Conservation (phyloP, 1,284 basidiomycete species). For the Phlebopus sp. region DNA sequence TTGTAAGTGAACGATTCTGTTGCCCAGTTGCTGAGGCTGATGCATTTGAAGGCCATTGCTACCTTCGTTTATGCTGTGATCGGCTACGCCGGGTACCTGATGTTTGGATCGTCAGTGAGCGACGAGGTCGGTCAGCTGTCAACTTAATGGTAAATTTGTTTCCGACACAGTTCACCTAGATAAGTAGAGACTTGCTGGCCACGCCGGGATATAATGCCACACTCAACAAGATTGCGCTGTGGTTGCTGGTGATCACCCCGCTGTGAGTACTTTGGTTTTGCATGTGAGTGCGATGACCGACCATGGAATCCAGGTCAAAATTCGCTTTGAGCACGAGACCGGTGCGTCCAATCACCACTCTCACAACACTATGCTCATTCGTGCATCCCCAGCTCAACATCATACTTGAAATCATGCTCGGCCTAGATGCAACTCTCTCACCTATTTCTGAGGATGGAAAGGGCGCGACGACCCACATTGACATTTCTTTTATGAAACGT, state of each 20-base stretch:
- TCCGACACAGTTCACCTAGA: slow-evolving; percentile 40
- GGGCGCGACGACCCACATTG: slow-evolving; percentile 15
- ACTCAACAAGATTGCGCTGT: slow-evolving; percentile 79
- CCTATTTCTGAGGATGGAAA: slow-evolving; percentile 38
- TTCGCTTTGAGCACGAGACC: slow-evolving; percentile 86
- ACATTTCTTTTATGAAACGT: slow-evolving; percentile 34
- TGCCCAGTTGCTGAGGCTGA: slow-evolving; percentile 6
- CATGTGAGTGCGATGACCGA: slow-evolving; percentile 6
- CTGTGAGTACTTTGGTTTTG: slow-evolving; percentile 45
- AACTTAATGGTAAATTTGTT: not conserved
- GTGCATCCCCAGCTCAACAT: slow-evolving; percentile 60
- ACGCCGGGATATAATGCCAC: slow-evolving; percentile 73
- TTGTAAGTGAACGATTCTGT: slow-evolving; percentile 42
- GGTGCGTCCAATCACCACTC: slow-evolving; percentile 41
- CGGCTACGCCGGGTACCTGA: slow-evolving; percentile 85
- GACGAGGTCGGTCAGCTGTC: slow-evolving; percentile 65
- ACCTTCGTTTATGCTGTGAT: slow-evolving; percentile 79
- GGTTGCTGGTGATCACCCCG: slow-evolving; percentile 89
- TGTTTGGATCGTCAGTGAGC: slow-evolving; percentile 83
- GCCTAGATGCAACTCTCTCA: slow-evolving; percentile 48
- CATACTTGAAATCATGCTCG: slow-evolving; percentile 74
- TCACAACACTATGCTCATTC: slow-evolving; percentile 5
- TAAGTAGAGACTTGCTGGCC: slow-evolving; percentile 81
- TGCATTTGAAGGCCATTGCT: slow-evolving; percentile 56
- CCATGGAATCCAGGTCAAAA: slow-evolving; percentile 58